phyloP scores from a whole-genome alignment of 805 yeast species.

The Saccharomyces jurei region DNA sequence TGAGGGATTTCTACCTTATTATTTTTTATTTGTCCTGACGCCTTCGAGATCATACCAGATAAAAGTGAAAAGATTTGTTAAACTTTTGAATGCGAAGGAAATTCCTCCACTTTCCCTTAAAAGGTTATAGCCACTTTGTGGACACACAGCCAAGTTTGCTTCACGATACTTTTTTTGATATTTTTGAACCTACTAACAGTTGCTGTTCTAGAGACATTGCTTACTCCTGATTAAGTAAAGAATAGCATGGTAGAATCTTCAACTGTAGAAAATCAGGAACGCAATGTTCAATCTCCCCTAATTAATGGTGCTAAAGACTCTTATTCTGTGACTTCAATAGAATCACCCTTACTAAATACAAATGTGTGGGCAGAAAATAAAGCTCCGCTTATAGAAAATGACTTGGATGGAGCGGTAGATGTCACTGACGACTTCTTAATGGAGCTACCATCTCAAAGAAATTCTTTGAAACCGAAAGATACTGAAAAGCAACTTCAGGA shows the following conservation, averaged over 20 bases:
- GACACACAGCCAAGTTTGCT: not conserved
- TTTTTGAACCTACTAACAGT: not conserved
- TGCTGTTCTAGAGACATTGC: not conserved
- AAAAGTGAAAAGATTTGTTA: not conserved
- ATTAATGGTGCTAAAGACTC: not conserved
- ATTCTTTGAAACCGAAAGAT: conserved; percentile 8
- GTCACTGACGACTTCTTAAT: conserved; percentile 11
- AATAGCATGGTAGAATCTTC: not conserved
- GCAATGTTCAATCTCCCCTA: not conserved
- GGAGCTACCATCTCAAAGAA: conserved; percentile 10
- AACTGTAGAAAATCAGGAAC: not conserved
- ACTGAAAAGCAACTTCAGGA: conserved; percentile 10
- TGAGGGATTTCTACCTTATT: no score
- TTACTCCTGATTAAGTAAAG: not conserved
- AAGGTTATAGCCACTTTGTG: not conserved
- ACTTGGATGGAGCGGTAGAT: conserved; percentile 19
- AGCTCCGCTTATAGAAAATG: conserved; percentile 11
- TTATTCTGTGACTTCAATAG: not conserved
- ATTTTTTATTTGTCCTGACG: not conserved
- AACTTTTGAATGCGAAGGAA: not conserved
- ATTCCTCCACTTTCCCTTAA: not conserved
- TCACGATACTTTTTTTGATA: not conserved
- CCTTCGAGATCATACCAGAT: not conserved
- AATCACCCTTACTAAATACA: not conserved
- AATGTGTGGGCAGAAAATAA: not conserved